phyloP scores from a whole-genome alignment of 2,329 filamentous ascomycete genomes.

The Orbilia ellipsospora region DNA sequence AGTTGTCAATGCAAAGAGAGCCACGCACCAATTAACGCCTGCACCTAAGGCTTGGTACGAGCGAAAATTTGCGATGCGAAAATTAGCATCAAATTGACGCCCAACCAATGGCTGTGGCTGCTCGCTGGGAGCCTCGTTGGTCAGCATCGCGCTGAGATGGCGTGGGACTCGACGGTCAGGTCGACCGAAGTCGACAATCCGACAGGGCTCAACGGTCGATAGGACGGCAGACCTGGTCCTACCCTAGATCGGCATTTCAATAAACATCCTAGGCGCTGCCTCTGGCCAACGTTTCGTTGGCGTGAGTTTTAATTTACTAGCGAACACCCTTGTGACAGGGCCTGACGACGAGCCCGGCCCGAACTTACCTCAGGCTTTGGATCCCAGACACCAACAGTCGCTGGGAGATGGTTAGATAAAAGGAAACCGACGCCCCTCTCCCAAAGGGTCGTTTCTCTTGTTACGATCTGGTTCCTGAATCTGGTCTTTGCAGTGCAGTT shows the following conservation, averaged over 20 bases:
- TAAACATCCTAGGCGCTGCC: conserved; percentile 47
- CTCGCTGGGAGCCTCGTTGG: conserved; percentile 5
- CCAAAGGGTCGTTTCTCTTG: conserved; percentile 43
- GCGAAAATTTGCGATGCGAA: conserved; percentile 15
- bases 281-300: conserved; percentile 34
- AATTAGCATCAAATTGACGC: conserved; percentile 36
- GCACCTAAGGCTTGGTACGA: neutral
- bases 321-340: conserved; percentile 53
- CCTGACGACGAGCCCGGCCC: conserved; percentile 44
- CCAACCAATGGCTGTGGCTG: conserved; percentile 26
- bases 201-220: conserved; percentile 41
- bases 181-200: conserved; percentile 32
- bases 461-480: conserved; percentile 53
- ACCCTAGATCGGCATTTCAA: conserved; percentile 50
- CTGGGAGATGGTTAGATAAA: conserved; percentile 42
- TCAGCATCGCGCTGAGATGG: conserved; percentile 31
- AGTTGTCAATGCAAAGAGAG: neutral
- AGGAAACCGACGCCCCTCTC: conserved; percentile 54
- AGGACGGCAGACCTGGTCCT: conserved; percentile 46
- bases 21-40: conserved; percentile 21
- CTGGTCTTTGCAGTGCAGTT: conserved; percentile 44
- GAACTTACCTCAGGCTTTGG: conserved; percentile 45
- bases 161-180: conserved; percentile 21
- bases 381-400: conserved; percentile 39
- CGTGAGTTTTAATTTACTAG: conserved; percentile 43